Base-by-base conservation (phyloP, 2,329 filamentous ascomycete genomes). In the Elsinoe batatas region DNA sequence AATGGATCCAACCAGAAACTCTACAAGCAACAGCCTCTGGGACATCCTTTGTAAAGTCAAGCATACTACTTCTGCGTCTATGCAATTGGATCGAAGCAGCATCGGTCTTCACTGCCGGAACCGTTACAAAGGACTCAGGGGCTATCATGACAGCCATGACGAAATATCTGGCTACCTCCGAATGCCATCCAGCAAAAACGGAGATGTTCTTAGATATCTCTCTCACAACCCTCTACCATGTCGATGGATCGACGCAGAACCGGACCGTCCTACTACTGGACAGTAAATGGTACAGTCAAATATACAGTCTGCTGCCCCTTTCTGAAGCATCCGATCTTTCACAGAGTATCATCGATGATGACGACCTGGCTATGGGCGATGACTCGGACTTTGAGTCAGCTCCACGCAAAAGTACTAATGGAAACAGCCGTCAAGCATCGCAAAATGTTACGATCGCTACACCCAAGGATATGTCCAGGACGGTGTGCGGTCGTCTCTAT, bases 251-350 rank as follows among this genome's bases (percentile, higher is more conserved):
- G 13, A 20, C 6, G 10, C 10, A 22, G n/a, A 44, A 26, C 6
- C 20, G 33, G 15, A 26, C 44, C 12, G 26, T 35, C 11, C 12
- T 35, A 10, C 44, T 35, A 5, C 32, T 51, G 47, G 15, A 51
- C n/a, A 51, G 47, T 11, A 36, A n/a, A 26, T 51, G 47, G 47
- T 51, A 51, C 18, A 38, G 47, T 38, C 47, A 51, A n/a, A 18
- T 51, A 15, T 51, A 51, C 12, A 33, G 35, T 15, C 11, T 36
- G 17, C 18, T 38, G 5, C 35, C 47, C 5, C 8, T 13, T 6
- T 20, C 32, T 13, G 47, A 38, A 8, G 12, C 30, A 10, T 22
- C 47, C 4, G 47, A 51, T 22, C 8, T 18, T 6, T 51, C 47
- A 22, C 47, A 51, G 47, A 51, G 18, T 30, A 46, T 12, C 12